These are phyloP conservation scores for Coemansia sp. DNA, from an alignment of 192 early-diverging fungal species.

Conservation along the genomic window DNA sequence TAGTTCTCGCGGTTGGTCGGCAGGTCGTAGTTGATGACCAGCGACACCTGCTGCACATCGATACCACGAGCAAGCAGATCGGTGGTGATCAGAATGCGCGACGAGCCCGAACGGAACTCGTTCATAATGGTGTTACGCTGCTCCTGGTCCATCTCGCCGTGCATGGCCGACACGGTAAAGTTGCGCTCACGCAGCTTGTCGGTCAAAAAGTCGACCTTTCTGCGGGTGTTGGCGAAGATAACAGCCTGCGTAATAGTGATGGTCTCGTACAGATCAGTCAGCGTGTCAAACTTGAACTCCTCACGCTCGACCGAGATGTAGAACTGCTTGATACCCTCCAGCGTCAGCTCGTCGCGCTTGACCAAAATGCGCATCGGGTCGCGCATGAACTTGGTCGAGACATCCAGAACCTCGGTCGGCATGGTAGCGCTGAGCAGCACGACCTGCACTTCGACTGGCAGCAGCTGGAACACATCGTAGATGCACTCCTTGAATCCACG, in stretches of 20 bases:
- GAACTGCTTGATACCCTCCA: slow-evolving; percentile 97
- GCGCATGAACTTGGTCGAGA: slow-evolving; percentile 97
- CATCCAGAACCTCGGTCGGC: slow-evolving; percentile 92
- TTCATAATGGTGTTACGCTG: slow-evolving; percentile 98
- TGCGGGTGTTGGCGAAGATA: slow-evolving; percentile 99
- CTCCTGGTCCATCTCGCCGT: slow-evolving; percentile 97
- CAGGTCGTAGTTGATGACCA: slow-evolving; percentile 99
- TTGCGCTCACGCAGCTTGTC: slow-evolving; percentile 88
- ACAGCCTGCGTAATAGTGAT: slow-evolving; percentile 98
- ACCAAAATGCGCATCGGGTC: slow-evolving; percentile 99
- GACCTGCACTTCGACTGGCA: slow-evolving; percentile 88
- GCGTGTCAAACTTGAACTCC: slow-evolving; percentile 99
- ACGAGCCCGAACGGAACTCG: slow-evolving; percentile 97
- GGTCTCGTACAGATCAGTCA: slow-evolving; percentile 98
- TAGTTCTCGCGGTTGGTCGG: slow-evolving; percentile 98
- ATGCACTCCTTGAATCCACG: slow-evolving; percentile 99
- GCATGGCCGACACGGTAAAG: slow-evolving; percentile 98
- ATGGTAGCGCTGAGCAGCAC: slow-evolving; percentile 97
- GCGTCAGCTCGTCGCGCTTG: slow-evolving; percentile 93
- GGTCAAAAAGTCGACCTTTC: slow-evolving; percentile 99
- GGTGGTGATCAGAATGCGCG: slow-evolving; percentile 95
- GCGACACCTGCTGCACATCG: slow-evolving; percentile 99
- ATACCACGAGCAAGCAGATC: slow-evolving; percentile 98
- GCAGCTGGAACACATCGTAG: slow-evolving; percentile 92
- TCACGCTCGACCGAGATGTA: slow-evolving; percentile 98